phyloP scores from a whole-genome alignment of 2,329 filamentous ascomycete species.

The Cladosporium phlei region DNA sequence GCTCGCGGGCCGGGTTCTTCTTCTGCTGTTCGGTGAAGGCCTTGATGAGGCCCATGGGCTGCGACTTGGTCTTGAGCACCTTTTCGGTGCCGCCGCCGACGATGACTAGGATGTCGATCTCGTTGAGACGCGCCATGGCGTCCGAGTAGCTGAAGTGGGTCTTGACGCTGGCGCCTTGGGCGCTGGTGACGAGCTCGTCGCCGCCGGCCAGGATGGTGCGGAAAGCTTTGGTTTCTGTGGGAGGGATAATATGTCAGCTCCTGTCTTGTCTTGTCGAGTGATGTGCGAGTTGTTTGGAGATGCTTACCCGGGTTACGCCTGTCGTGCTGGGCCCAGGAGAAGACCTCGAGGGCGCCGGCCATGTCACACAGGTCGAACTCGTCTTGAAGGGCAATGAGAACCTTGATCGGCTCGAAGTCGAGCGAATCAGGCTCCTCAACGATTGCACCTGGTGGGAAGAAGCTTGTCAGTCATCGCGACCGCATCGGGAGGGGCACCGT shows the following conservation, averaged over 20 bases:
- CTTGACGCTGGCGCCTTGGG: constrained; percentile 64
- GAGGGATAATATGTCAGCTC: background rate
- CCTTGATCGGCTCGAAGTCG: constrained; percentile 48
- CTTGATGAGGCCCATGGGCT: constrained; percentile 68
- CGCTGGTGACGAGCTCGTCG: constrained; percentile 45
- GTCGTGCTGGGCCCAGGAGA: constrained; percentile 51
- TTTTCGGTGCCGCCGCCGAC: constrained; percentile 64
- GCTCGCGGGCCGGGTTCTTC: constrained; percentile 72
- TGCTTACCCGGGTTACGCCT: constrained; percentile 47
- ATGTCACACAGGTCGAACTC: constrained; percentile 56
- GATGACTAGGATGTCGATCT: constrained; percentile 75
- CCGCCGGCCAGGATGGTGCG: constrained; percentile 49
- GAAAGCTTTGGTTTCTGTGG: constrained; percentile 49
- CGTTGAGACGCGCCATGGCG: constrained; percentile 65
- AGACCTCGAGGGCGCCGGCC: constrained; percentile 55
- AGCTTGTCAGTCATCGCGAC: background rate
- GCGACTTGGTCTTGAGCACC: constrained; percentile 60
- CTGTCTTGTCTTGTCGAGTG: no score
- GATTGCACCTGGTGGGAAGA: constrained; percentile 36
- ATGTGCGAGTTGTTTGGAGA: background rate
- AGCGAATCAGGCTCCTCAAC: constrained; percentile 36
- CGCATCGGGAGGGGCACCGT: no score
- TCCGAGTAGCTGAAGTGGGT: constrained; percentile 75
- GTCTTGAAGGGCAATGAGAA: constrained; percentile 55
- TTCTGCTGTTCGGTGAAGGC: constrained; percentile 76